Evolutionary conservation across 2,329 filamentous ascomycete species (phyloP).

Genomic region (Thelonectria rubi): DNA sequence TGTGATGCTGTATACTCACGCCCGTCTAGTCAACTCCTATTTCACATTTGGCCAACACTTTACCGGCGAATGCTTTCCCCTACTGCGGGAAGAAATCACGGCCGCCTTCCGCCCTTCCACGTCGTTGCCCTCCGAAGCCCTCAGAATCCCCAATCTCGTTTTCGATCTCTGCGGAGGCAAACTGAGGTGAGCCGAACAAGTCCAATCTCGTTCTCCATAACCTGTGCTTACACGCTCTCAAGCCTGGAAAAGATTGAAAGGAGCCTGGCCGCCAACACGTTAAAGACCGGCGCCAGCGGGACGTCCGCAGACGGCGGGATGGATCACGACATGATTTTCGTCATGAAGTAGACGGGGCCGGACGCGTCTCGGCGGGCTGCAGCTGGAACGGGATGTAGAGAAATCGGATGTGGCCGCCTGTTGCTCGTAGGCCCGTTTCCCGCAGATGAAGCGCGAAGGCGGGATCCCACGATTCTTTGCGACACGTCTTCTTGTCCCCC

Average conservation of each 20-base stretch:
- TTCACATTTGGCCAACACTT: constrained; percentile 42
- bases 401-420: constrained; percentile 39
- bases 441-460: constrained; percentile 37
- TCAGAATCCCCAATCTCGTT: constrained; percentile 39
- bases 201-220: not conserved
- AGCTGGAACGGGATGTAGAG: constrained; percentile 40
- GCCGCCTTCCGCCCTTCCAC: constrained; percentile 37
- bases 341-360: constrained; percentile 36
- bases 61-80: constrained; percentile 39
- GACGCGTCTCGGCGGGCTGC: constrained; percentile 32
- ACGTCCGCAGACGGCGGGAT: constrained; percentile 28
- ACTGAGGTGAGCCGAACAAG: constrained; percentile 32
- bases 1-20: constrained; percentile 27
- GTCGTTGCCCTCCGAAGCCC: constrained; percentile 32
- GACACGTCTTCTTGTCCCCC: constrained; percentile 34
- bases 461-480: constrained; percentile 37
- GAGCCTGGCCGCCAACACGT: constrained; percentile 32
- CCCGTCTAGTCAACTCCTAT: constrained; percentile 37
- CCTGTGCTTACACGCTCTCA: constrained; percentile 24
- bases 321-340: constrained; percentile 42
- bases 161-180: constrained; percentile 38
- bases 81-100: constrained; percentile 37
- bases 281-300: constrained; percentile 31
- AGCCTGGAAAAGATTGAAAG: constrained; percentile 39
- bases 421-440: constrained; percentile 38